phyloP scores from a whole-genome alignment of 768 basidiomycete genomes.

The Phallus indusiatus region DNA sequence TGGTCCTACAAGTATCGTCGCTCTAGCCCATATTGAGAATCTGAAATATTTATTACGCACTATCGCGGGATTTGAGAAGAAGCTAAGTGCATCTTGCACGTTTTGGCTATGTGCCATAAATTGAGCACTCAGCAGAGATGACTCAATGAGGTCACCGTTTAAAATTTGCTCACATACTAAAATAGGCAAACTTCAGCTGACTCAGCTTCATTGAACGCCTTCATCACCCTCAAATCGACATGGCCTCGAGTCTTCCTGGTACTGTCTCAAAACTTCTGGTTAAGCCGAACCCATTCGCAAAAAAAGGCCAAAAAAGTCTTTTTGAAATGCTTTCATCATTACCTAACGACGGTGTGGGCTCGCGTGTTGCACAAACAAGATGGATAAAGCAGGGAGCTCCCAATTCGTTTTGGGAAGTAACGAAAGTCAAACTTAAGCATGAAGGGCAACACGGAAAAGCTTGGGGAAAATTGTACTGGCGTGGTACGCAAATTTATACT shows the following conservation, averaged over 20 bases:
- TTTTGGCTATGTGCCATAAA: background rate
- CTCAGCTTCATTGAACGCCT: background rate
- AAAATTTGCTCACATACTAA: background rate
- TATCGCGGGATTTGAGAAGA: slow-evolving; percentile 5
- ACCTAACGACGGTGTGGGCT: slow-evolving; percentile 59
- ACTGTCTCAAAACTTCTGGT: background rate
- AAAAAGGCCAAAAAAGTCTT: slow-evolving; percentile 21
- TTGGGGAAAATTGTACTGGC: slow-evolving; percentile 76
- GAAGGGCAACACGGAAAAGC: slow-evolving; percentile 72
- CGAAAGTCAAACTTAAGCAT: slow-evolving; percentile 58
- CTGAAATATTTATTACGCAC: background rate
- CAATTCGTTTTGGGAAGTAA: slow-evolving; percentile 68
- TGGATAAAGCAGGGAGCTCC: slow-evolving; percentile 62
- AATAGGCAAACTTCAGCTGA: background rate
- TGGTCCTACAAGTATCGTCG: slow-evolving; percentile 56
- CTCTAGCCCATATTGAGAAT: background rate
- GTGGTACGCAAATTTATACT: slow-evolving; percentile 38
- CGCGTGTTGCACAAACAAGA: slow-evolving; percentile 58
- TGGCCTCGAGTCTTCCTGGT: slow-evolving; percentile 5
- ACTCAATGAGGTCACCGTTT: background rate
- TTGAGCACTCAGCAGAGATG: background rate
- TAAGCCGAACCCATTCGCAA: slow-evolving; percentile 2
- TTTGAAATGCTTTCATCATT: slow-evolving; percentile 65
- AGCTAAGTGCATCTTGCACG: background rate
- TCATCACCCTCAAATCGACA: background rate